phyloP scores from a whole-genome alignment of 2,329 filamentous ascomycete genomes.

The Fusarium devonianum region DNA sequence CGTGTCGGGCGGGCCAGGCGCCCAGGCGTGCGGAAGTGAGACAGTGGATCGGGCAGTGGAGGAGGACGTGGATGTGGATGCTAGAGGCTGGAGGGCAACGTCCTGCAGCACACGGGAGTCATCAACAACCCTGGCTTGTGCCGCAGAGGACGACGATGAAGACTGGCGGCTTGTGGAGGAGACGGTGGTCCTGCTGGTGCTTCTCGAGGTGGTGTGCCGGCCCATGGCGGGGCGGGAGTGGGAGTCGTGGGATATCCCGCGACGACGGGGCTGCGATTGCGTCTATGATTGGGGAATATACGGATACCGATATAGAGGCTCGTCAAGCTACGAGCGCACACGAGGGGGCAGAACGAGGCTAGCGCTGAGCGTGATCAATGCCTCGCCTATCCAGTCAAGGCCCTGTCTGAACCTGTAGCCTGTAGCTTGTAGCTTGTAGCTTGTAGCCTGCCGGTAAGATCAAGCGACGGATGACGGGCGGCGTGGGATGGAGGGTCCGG shows the following conservation, averaged over 20 bases:
- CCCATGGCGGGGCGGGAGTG: constrained; percentile 41
- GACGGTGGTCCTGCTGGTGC: constrained; percentile 29
- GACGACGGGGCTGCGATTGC: constrained; percentile 6
- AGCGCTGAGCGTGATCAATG: constrained; percentile 23
- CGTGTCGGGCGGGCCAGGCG: constrained; percentile 27
- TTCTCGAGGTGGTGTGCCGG: constrained; percentile 33
- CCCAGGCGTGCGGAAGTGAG: constrained; percentile 36
- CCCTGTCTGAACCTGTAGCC: neutral
- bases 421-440: too few relatives aligned
- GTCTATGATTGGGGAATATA: constrained; percentile 1
- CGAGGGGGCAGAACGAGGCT: constrained; percentile 1
- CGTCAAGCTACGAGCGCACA: neutral
- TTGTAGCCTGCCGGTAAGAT: too few relatives aligned
- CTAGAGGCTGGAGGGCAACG: constrained; percentile 46
- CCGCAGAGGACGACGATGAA: constrained; percentile 34
- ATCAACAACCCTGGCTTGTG: constrained; percentile 39
- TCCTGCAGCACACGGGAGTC: constrained; percentile 42
- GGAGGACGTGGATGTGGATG: constrained; percentile 37
- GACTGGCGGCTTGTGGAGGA: constrained; percentile 26
- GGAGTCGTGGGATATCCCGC: constrained; percentile 6
- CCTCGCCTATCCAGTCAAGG: neutral
- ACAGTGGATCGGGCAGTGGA: constrained; percentile 40
- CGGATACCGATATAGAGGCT: constrained; percentile 1
- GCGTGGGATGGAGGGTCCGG: constrained; percentile 4
- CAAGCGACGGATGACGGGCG: neutral